Conservation (phyloP, 352 stramenopile genomes). For the Pythium coloratum region DNA sequence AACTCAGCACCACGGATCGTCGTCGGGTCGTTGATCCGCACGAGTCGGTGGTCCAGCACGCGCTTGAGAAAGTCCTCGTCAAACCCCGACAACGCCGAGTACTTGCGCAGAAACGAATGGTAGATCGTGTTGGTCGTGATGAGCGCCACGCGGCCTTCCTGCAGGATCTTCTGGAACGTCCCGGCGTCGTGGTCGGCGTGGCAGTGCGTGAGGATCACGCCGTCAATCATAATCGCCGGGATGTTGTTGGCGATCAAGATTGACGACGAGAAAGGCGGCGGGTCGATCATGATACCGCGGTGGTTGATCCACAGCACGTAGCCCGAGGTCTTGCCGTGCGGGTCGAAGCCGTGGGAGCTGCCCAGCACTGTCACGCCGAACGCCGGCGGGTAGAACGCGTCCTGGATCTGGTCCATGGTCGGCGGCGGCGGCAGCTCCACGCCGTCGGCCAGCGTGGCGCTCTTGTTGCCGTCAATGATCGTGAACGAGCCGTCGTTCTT, state of each 20-base stretch:
- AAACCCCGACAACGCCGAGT: conserved; percentile 93
- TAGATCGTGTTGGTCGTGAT: conserved; percentile 97
- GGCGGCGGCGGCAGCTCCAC: conserved; percentile 56
- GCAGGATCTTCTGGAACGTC: conserved; percentile 96
- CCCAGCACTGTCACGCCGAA: conserved; percentile 96
- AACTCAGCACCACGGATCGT: conserved; percentile 94
- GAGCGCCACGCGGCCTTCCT: conserved; percentile 92
- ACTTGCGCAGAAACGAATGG: conserved; percentile 96
- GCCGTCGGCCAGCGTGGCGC: conserved; percentile 53
- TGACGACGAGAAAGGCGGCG: conserved; percentile 89
- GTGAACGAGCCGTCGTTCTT: conserved; percentile 71
- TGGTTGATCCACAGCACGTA: conserved; percentile 98
- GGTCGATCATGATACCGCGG: conserved; percentile 96
- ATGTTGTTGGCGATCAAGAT: conserved; percentile 88
- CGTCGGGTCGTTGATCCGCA: conserved; percentile 93
- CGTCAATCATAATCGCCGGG: conserved; percentile 92
- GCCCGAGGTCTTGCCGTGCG: conserved; percentile 91
- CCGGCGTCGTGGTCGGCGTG: conserved; percentile 96
- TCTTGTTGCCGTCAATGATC: conserved; percentile 60
- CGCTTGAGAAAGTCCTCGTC: conserved; percentile 89
- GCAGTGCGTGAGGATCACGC: conserved; percentile 96
- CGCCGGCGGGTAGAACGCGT: conserved; percentile 91
- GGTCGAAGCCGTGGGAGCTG: conserved; percentile 96
- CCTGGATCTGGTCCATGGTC: conserved; percentile 36
- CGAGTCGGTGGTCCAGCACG: conserved; percentile 89